phyloP scores from a whole-genome alignment of 2,329 filamentous ascomycete genomes.

The Paramyrothecium sp. region DNA sequence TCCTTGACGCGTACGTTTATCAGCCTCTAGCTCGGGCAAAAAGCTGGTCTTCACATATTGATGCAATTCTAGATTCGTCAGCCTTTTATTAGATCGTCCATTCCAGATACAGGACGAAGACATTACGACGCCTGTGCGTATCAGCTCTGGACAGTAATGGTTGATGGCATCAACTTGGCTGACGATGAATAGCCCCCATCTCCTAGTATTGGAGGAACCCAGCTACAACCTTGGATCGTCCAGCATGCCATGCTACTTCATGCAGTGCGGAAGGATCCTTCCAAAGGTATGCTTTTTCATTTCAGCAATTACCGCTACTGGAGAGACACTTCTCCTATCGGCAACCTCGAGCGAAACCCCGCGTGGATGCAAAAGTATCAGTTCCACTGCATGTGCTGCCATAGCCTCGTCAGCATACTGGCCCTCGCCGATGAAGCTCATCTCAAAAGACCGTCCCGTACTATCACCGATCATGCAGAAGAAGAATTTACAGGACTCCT shows the following conservation, averaged over 20 bases:
- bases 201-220: neutral
- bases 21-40: neutral
- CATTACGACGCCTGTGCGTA: constrained; percentile 6
- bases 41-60: neutral
- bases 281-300: constrained; percentile 7
- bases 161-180: neutral
- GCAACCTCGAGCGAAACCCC: neutral
- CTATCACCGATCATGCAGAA: constrained; percentile 5
- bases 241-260: constrained; percentile 7
- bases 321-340: constrained; percentile 5
- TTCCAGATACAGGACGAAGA: constrained; percentile 10
- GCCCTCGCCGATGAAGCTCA: neutral
- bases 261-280: constrained; percentile 3
- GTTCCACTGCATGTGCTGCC: constrained; percentile 5
- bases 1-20: constrained; percentile 6
- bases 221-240: constrained; percentile 6
- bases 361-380: constrained; percentile 4
- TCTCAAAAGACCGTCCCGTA: neutral
- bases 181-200: neutral
- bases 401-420: constrained; percentile 2
- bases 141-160: neutral
- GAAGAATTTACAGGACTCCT: constrained; percentile 2
- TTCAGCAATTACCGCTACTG: constrained; percentile 10
- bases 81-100: constrained; percentile 6
- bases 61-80: constrained; percentile 1